Percentiles rank a stretch among this genome's conserved stretches.
These are phyloP conservation scores for Pseudoturritis turrita DNA, from an alignment of 345 rosid species.

Conservation along the genomic window DNA sequence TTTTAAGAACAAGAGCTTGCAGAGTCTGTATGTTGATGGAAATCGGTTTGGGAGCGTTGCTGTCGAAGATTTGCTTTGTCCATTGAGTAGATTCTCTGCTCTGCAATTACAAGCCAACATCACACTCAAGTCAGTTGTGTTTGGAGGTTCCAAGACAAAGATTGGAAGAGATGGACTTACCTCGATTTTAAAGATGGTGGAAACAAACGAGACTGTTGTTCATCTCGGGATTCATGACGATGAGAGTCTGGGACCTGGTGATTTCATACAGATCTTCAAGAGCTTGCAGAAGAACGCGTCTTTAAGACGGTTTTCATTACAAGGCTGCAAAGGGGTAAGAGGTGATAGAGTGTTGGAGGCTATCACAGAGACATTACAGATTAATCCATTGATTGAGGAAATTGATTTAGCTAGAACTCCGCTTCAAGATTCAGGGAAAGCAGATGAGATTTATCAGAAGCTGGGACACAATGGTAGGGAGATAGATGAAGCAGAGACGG, in stretches of 20 bases:
- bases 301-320: constrained; percentile 63
- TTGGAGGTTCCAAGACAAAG: constrained; percentile 67
- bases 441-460: constrained; percentile 65
- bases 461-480: constrained; percentile 67
- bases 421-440: constrained; percentile 61
- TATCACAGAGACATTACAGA: constrained; percentile 69
- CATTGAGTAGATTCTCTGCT: constrained; percentile 88
- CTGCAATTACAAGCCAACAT: constrained; percentile 83
- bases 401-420: constrained; percentile 82
- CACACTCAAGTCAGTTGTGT: constrained; percentile 56
- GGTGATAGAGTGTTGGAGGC: constrained; percentile 64
- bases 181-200: constrained; percentile 70
- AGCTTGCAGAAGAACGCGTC: constrained; percentile 72
- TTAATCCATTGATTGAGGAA: constrained; percentile 87
- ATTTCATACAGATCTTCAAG: constrained; percentile 61
- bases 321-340: constrained; percentile 83
- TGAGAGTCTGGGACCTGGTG: constrained; percentile 69
- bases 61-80: constrained; percentile 77
- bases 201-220: constrained; percentile 64
- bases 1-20: constrained; percentile 69
- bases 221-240: constrained; percentile 70
- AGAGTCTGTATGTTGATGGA: constrained; percentile 70
- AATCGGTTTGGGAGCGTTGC: constrained; percentile 74
- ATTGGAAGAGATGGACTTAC: constrained; percentile 79
- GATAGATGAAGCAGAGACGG: constrained; percentile 49